Conservation (phyloP, 257 asterid genomes). For the Penstemon davidsonii region DNA sequence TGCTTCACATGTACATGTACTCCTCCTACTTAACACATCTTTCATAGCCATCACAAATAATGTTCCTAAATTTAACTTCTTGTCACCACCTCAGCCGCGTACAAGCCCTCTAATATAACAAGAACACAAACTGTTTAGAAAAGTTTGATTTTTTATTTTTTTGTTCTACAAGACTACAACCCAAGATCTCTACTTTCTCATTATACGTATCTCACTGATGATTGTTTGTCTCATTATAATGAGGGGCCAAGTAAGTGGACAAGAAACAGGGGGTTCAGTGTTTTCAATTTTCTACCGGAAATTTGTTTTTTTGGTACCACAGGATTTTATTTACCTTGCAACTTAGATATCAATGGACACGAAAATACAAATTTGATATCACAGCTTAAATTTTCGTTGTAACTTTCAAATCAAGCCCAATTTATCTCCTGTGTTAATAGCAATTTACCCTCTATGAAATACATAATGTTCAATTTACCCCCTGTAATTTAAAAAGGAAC, state of each 20-base stretch:
- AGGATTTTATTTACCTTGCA: background rate
- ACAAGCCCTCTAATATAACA: constrained; percentile 11
- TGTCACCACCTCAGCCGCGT: constrained; percentile 13
- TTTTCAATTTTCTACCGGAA: background rate
- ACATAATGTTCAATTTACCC: too few relatives aligned
- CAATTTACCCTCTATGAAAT: too few relatives aligned
- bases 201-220: constrained; percentile 1
- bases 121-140: constrained; percentile 1
- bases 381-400: too few relatives aligned
- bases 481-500: too few relatives aligned
- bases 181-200: background rate
- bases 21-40: background rate
- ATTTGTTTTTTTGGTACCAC: background rate
- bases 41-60: background rate
- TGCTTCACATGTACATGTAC: background rate
- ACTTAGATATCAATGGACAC: too few relatives aligned
- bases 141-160: background rate
- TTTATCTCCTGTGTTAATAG: too few relatives aligned
- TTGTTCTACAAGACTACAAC: constrained; percentile 8
- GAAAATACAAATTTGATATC: too few relatives aligned
- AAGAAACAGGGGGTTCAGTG: constrained; percentile 28
- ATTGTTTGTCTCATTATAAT: constrained; percentile 31
- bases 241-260: constrained; percentile 30
- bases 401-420: too few relatives aligned
- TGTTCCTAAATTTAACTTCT: background rate